phyloP scores from a whole-genome alignment of 2,329 filamentous ascomycete genomes.

The Peltaster fructicola region DNA sequence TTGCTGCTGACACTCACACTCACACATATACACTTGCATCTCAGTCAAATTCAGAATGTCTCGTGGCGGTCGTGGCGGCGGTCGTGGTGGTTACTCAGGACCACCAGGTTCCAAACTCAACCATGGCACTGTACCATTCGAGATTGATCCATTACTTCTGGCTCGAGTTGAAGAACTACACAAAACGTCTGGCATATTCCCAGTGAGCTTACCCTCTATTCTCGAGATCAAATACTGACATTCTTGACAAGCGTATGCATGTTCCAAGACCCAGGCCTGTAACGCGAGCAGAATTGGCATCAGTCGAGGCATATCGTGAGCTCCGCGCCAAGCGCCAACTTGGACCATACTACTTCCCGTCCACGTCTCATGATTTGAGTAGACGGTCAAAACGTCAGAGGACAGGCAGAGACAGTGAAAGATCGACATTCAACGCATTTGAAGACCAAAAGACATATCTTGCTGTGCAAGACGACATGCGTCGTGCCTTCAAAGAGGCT shows the following conservation, averaged over 20 bases:
- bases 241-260: slow-evolving; percentile 4
- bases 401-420: too few relatives aligned
- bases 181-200: slow-evolving; percentile 8
- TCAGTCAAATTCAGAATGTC: slow-evolving; percentile 5
- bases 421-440: slow-evolving; percentile 40
- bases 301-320: slow-evolving; percentile 5
- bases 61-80: slow-evolving; percentile 6
- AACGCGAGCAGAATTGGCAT: slow-evolving; percentile 5
- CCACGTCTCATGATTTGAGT: slow-evolving; percentile 28
- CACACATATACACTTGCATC: too few relatives aligned
- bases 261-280: slow-evolving; percentile 4
- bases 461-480: slow-evolving; percentile 22
- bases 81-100: slow-evolving; percentile 2
- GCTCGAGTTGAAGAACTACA: slow-evolving; percentile 5
- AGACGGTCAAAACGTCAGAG: slow-evolving; percentile 34
- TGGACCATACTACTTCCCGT: slow-evolving; percentile 16
- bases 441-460: slow-evolving; percentile 29
- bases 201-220: slow-evolving; percentile 5
- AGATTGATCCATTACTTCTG: slow-evolving; percentile 9
- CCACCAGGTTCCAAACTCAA: too few relatives aligned
- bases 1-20: too few relatives aligned
- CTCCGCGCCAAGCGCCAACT: slow-evolving; percentile 6
- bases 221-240: slow-evolving; percentile 1
- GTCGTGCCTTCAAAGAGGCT: slow-evolving; percentile 32
- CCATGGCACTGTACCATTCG: slow-evolving; percentile 8